Percentiles rank a stretch among this genome's conserved stretches.
These are phyloP conservation scores for Lachancea fermentati DNA, from an alignment of 805 yeast genomes.

Conservation along the genomic window DNA sequence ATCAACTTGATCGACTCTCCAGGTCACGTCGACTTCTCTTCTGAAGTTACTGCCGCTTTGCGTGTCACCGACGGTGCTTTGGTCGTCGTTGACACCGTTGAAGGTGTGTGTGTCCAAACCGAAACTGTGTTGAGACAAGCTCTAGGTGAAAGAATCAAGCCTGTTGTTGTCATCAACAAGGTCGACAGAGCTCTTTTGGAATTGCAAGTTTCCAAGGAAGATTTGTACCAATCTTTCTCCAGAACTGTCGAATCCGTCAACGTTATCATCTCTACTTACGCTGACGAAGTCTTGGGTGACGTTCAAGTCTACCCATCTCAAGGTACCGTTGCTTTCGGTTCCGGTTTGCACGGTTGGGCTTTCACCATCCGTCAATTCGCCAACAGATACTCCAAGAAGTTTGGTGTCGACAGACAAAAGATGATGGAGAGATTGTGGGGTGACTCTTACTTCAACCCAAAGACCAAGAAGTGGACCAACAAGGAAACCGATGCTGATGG, in stretches of 20 bases:
- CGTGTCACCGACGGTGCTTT: conserved; percentile 99
- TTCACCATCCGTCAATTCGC: conserved; percentile 99
- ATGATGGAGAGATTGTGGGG: conserved; percentile 99
- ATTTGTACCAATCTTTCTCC: conserved; percentile 94
- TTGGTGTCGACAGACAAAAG: conserved; percentile 96
- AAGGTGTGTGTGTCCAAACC: conserved; percentile 99
- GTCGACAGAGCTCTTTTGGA: conserved; percentile 99
- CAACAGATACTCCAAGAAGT: conserved; percentile 95
- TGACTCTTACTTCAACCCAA: conserved; percentile 99
- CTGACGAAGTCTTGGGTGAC: conserved; percentile 88
- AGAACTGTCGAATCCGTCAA: conserved; percentile 99
- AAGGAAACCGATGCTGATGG: conserved; percentile 94
- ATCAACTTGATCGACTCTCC: conserved; percentile 99
- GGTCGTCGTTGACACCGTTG: conserved; percentile 98
- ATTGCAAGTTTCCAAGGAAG: conserved; percentile 98
- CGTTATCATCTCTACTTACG: conserved; percentile 94
- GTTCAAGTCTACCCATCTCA: conserved; percentile 97
- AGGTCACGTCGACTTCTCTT: conserved; percentile 99
- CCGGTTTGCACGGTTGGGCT: conserved; percentile 99
- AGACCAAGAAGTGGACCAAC: conserved; percentile 99
- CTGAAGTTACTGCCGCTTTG: conserved; percentile 99
- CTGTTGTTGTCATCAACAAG: conserved; percentile 97
- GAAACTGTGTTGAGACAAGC: conserved; percentile 99
- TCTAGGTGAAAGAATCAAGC: conserved; percentile 98
- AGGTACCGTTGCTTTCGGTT: conserved; percentile 99